phyloP scores from a whole-genome alignment of 805 yeast species.

The Barnettozyma botsteinii region DNA sequence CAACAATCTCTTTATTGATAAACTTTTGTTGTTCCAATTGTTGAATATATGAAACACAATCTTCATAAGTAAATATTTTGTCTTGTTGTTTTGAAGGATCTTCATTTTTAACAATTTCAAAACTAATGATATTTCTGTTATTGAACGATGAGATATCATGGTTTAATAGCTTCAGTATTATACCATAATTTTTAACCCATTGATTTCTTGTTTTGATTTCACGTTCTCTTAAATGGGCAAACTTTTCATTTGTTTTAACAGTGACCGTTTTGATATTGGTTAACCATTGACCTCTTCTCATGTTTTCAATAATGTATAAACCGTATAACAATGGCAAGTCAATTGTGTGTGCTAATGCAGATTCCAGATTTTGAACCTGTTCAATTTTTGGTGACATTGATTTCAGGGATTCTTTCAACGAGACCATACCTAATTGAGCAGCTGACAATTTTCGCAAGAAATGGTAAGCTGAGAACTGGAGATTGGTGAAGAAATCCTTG shows the following conservation, averaged over 20 bases:
- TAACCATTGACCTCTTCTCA: slow-evolving; percentile 56
- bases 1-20: slow-evolving; percentile 31
- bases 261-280: slow-evolving; percentile 23
- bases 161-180: slow-evolving; percentile 33
- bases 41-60: slow-evolving; percentile 33
- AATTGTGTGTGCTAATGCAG: slow-evolving; percentile 34
- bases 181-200: slow-evolving; percentile 63
- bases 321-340: slow-evolving; percentile 74
- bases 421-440: slow-evolving; percentile 19
- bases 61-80: slow-evolving; percentile 16
- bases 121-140: slow-evolving; percentile 13
- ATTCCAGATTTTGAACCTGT: slow-evolving; percentile 22
- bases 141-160: slow-evolving; percentile 19
- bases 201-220: slow-evolving; percentile 49
- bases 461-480: slow-evolving; percentile 14
- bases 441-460: slow-evolving; percentile 15
- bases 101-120: slow-evolving; percentile 18
- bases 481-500: slow-evolving; percentile 29
- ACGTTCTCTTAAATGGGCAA: slow-evolving; percentile 49
- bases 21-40: slow-evolving; percentile 28
- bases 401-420: slow-evolving; percentile 21
- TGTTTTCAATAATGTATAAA: slow-evolving; percentile 53
- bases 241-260: slow-evolving; percentile 46
- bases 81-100: slow-evolving; percentile 1
- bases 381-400: slow-evolving; percentile 15